Base-by-base conservation (phyloP, 1,139 yeast genomes). In the Hanseniaspora uvarum region DNA sequence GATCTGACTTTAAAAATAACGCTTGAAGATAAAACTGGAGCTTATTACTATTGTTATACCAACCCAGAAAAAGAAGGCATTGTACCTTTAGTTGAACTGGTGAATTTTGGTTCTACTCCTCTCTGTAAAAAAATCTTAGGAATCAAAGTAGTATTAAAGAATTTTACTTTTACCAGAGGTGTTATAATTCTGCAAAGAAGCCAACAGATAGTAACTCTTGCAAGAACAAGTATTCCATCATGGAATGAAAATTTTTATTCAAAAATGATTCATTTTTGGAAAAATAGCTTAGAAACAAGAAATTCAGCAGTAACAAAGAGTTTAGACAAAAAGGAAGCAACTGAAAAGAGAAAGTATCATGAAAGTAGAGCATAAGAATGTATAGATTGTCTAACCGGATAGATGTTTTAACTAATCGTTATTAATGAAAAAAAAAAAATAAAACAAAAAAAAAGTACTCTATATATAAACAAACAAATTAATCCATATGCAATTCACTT, bases 21-120 rank as follows among this genome's bases (percentile, higher is more conserved):
- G 0, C 55, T 73, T 36, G 75, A 72, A 57, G 74, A 68, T 55
- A 61, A 66, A n/a, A 30, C 57, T 58, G 24, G 73, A 72, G 1
- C 63, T 64, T 41, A 56, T 70, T 5, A 67, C 66, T 47, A 72
- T 62, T 58, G 76, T 71, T 0, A 43, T 30, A 37, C 53, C 4
- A 61, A 70, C 28, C 73, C 71, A 2, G 45, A 44, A 8, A 41
- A 31, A 14, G 16, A 26, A 5, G 48, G 46, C 5, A 26, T 46
- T 16, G 30, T 45, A n/a, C 34, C 40, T 3, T 16, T 48, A 6
- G 33, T 43, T 6, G 34, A 41, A 4, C 26, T 53, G 12, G 50
- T 48, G 1, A 28, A 19, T 23, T 7, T 37, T 51, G 52, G 63
- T 10, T 59, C 58, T 30, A 59, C 62, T 19, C 53, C 66, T 30